A percentile compares a stretch with the other conserved stretches of the same genome.
Evolutionary conservation across 2,329 filamentous ascomycete genomes (phyloP).

Genomic region (Alternaria metachromatica): DNA sequence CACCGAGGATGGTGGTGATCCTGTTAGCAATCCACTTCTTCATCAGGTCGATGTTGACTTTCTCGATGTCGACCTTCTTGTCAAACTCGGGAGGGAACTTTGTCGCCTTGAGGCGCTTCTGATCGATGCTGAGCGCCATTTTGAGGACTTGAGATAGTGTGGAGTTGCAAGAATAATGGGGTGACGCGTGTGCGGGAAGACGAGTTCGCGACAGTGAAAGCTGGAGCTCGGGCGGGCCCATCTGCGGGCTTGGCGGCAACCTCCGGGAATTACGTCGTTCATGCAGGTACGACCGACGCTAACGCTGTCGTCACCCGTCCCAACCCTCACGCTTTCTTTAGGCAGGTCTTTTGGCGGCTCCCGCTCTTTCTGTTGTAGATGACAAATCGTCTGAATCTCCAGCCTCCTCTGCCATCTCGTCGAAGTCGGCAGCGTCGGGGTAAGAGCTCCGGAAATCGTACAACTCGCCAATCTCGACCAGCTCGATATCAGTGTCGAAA

Average conservation of each 20-base stretch:
- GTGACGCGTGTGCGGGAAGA: constrained; percentile 6
- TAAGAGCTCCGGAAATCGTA: constrained; percentile 98
- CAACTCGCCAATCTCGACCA: constrained; percentile 92
- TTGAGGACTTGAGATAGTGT: constrained; percentile 2
- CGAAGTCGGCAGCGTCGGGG: constrained; percentile 69
- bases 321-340: not conserved
- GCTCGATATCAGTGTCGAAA: constrained; percentile 85
- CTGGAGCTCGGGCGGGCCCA: constrained; percentile 15
- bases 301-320: constrained; percentile 1
- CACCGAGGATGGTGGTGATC: constrained; percentile 86
- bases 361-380: constrained; percentile 44
- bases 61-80: constrained; percentile 94
- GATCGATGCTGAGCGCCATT: constrained; percentile 86
- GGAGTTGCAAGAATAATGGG: not conserved
- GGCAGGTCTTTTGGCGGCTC: too few relatives aligned
- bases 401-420: constrained; percentile 54
- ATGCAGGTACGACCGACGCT: constrained; percentile 18
- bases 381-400: constrained; percentile 55
- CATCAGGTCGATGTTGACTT: constrained; percentile 97
- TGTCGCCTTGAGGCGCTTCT: constrained; percentile 86
- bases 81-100: constrained; percentile 95
- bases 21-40: constrained; percentile 97
- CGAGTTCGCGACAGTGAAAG: constrained; percentile 12
- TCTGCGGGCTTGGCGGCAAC: constrained; percentile 16
- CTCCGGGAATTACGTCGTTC: constrained; percentile 19